phyloP scores from a whole-genome alignment of 225 moss, liverwort and hornwort genomes.

The Rhytidiadelphus loreus region DNA sequence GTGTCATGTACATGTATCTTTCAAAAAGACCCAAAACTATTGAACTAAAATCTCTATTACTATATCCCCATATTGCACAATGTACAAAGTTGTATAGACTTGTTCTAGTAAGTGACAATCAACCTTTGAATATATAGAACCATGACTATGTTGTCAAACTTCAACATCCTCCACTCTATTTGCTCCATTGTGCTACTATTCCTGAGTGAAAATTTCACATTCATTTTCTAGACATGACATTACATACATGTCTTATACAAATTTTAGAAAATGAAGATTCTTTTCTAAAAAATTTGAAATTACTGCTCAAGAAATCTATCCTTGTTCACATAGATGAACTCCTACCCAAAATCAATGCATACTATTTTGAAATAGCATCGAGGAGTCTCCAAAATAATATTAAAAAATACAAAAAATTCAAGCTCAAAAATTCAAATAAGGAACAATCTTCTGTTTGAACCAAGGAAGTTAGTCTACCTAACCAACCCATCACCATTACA shows the following conservation, averaged over 20 bases:
- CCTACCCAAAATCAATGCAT: neutral
- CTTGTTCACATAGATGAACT: rapidly evolving
- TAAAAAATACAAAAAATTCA: neutral
- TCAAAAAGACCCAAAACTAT: neutral
- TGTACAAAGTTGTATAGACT: neutral
- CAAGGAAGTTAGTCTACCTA: rapidly evolving
- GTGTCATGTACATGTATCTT: neutral
- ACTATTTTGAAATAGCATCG: neutral
- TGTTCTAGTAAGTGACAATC: too few species aligned
- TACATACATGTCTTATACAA: neutral
- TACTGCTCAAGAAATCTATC: neutral
- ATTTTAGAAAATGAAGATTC: neutral
- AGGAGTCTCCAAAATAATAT: neutral
- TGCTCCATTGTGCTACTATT: neutral
- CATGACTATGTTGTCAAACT: neutral
- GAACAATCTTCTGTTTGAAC: too few species aligned
- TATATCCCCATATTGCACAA: neutral
- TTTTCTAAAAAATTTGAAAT: neutral
- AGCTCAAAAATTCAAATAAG: too few species aligned
- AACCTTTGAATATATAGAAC: neutral
- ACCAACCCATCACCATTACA: too few species aligned
- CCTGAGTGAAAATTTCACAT: neutral
- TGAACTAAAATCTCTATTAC: neutral
- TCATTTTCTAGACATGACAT: neutral
- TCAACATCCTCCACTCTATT: too few species aligned